Evolutionary conservation across 176 grass and related monocot species (phyloP), one percentile per base, ranked within the genome.

Genomic region (Raddia distichophylla): DNA sequence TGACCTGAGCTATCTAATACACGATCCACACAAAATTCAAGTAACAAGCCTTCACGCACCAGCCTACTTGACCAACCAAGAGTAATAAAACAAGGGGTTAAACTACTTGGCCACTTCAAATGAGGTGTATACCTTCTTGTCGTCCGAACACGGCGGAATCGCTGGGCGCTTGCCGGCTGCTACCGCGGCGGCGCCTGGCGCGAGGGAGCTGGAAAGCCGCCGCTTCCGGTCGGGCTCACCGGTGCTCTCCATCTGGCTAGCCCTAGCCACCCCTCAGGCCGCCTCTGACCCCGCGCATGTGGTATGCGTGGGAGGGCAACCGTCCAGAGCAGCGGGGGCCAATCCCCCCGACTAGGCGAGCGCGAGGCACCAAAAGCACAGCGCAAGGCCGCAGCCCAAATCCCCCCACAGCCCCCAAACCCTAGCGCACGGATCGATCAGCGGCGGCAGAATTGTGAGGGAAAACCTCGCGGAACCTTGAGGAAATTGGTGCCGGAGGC

Each of bases 221-320:
- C 93, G 85, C 85, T 95, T 90, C 85, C 82, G 78, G 60, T 88
- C 90, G 11, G 90, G 78, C 46, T 92, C 93, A 53, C 82, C 87
- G 15, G 93, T 90, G 85, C 85, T 88, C 82, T 78, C 89, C 93
- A 94, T 95, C 50, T 54, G 74, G 70, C 83, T 35, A 84, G 59
- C 49, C 60, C 49, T 76, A 71, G 17, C 15, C 40, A 5, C 5
- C 20, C 33, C n/a, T 33, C 65, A 37, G n/a, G 45, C 17, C 2
- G 10, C 73, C 17, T 22, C 73, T 54, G 58, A 43, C 67, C 34
- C 64, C 33, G 6, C 63, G 17, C 32, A 67, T 68, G 74, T 5
- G 27, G 27, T 27, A 27, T 27, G 37, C 49, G 62, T 48, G 3
- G 1, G 48, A 4, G 37, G 3, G 15, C 44, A 47, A 64, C 5